A percentile compares a stretch with the other conserved stretches of the same genome.
phyloP scores from a whole-genome alignment of 2,329 filamentous ascomycete species.

The Fusarium coicis region DNA sequence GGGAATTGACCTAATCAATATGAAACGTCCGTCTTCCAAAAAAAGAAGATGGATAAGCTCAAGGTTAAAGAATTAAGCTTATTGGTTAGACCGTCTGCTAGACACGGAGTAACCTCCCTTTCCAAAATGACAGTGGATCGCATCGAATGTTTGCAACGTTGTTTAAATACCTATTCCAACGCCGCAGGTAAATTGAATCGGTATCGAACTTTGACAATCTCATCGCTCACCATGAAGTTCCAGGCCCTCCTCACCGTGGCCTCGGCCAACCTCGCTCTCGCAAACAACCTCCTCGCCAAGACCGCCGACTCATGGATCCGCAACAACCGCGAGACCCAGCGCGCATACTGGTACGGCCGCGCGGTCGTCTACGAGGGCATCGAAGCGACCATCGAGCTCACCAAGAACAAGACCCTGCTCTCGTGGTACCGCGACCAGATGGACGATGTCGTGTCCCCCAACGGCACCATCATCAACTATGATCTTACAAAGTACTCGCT shows the following conservation, averaged over 20 bases:
- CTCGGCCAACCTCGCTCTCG: conserved; percentile 24
- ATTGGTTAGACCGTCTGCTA: background rate
- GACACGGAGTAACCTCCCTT: background rate
- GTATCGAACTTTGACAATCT: conserved; percentile 11
- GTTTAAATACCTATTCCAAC: background rate
- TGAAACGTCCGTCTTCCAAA: conserved; percentile 1
- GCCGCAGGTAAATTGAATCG: background rate
- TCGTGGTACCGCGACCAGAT: conserved; percentile 58
- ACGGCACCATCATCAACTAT: conserved; percentile 59
- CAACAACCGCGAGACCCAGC: conserved; percentile 35
- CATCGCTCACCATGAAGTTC: conserved; percentile 29
- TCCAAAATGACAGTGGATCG: conserved; percentile 2
- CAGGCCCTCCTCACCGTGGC: conserved; percentile 32
- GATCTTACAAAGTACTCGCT: conserved; percentile 60
- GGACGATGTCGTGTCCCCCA: conserved; percentile 53
- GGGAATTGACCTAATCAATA: conserved; percentile 12
- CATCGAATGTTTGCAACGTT: background rate
- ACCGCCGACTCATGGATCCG: conserved; percentile 38
- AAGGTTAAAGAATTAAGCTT: background rate
- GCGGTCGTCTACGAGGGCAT: conserved; percentile 37
- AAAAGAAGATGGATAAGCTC: conserved; percentile 2
- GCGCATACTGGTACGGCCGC: conserved; percentile 38
- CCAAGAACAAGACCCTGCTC: conserved; percentile 55
- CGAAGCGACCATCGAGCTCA: conserved; percentile 50
- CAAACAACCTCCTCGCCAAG: conserved; percentile 25